Evolutionary conservation across 2,329 filamentous ascomycete genomes (phyloP).

Genomic region (Furcasterigmium furcatum): DNA sequence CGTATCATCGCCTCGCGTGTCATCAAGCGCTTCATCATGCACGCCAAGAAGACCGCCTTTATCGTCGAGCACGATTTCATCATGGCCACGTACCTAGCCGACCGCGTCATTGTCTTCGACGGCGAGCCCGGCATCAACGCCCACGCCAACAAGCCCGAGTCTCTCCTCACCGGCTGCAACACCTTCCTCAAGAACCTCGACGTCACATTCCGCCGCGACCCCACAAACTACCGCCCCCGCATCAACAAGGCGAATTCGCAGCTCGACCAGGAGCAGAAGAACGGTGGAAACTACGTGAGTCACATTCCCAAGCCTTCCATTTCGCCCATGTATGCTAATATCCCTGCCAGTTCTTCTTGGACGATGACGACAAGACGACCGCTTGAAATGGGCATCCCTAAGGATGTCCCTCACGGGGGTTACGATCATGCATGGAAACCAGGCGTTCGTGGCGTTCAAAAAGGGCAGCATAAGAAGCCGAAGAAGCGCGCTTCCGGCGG

Average conservation of each 20-base stretch:
- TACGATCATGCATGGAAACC: conserved; percentile 32
- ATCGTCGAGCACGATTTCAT: conserved; percentile 99
- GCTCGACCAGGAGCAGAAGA: conserved; percentile 96
- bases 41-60: conserved; percentile 99
- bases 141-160: conserved; percentile 86
- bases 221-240: conserved; percentile 90
- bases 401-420: conserved; percentile 25
- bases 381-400: conserved; percentile 53
- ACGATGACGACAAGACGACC: conserved; percentile 64
- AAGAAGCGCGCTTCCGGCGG: conserved; percentile 22
- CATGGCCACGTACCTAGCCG: conserved; percentile 76
- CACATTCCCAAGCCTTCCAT: not conserved
- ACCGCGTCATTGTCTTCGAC: conserved; percentile 98
- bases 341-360: conserved; percentile 83
- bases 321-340: conserved; percentile 1
- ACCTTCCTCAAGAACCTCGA: conserved; percentile 93
- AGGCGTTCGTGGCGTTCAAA: conserved; percentile 53
- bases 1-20: conserved; percentile 96
- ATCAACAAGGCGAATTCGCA: conserved; percentile 98
- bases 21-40: conserved; percentile 99
- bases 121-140: conserved; percentile 86
- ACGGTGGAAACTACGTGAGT: conserved; percentile 85
- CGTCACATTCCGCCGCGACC: conserved; percentile 97
- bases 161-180: conserved; percentile 93
- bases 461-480: conserved; percentile 26